Percentiles rank a stretch among this genome's conserved stretches.
These are phyloP conservation scores for Acorus calamus DNA, from an alignment of 106 monocot species.

Conservation along the genomic window DNA sequence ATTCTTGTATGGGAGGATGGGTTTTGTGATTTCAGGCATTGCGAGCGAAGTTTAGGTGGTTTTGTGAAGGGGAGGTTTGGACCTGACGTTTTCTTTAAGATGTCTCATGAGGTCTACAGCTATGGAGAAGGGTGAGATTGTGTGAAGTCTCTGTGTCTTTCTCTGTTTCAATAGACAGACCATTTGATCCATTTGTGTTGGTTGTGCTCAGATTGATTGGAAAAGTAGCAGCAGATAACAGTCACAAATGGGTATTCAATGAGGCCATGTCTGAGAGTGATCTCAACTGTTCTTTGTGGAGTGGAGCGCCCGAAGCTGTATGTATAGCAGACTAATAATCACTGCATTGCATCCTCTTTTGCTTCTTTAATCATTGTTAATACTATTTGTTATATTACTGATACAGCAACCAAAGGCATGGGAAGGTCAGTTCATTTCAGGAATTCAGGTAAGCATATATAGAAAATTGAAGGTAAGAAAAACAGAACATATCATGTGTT, in stretches of 20 bases:
- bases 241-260: not conserved
- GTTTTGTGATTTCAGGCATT: conserved; percentile 1
- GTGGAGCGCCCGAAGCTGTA: not conserved
- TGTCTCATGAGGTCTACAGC: too few relatives aligned
- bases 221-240: conserved; percentile 8
- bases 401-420: conserved; percentile 4
- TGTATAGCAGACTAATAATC: not conserved
- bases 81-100: not conserved
- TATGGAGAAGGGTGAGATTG: too few relatives aligned
- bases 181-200: too few relatives aligned
- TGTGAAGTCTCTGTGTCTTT: too few relatives aligned
- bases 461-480: not conserved
- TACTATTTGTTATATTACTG: not conserved
- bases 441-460: not conserved
- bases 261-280: not conserved
- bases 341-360: not conserved
- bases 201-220: conserved; percentile 1
- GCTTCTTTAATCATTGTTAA: not conserved
- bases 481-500: not conserved
- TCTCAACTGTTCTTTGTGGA: conserved; percentile 3
- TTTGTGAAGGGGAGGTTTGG: not conserved
- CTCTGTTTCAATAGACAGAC: too few relatives aligned
- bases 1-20: conserved; percentile 9
- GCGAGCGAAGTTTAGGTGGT: not conserved
- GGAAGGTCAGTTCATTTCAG: conserved; percentile 4